Conservation (phyloP, 768 basidiomycete species). For the Mycena albidolilacea region DNA sequence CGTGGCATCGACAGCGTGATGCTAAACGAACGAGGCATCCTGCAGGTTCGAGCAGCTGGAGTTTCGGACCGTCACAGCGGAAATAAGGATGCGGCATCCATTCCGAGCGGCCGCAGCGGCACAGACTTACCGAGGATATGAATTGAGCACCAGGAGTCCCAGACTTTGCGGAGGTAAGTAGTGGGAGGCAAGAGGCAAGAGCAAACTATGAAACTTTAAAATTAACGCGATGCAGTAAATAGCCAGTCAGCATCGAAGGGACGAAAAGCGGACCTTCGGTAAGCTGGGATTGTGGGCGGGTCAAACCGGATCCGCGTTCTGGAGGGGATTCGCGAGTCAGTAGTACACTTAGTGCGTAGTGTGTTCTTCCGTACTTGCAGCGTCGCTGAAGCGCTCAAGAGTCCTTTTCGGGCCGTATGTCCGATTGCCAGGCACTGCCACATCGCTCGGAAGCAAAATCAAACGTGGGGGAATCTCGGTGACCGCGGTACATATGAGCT, state of each 20-base stretch:
- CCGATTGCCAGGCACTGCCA: background rate
- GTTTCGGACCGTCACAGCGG: conserved; percentile 35
- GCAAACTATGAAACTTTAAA: conserved; percentile 36
- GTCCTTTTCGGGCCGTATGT: conserved; percentile 14
- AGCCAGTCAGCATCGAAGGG: conserved; percentile 25
- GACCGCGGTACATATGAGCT: too few relatives aligned
- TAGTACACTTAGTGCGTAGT: background rate
- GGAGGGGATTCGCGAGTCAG: conserved; percentile 28
- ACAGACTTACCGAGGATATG: conserved; percentile 28
- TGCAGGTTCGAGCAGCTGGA: conserved; percentile 31
- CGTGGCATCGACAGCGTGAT: conserved; percentile 36
- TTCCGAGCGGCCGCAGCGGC: conserved; percentile 2
- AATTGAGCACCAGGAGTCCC: too few relatives aligned
- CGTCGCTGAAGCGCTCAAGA: conserved; percentile 31
- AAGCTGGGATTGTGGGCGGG: conserved; percentile 13
- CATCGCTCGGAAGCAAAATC: background rate
- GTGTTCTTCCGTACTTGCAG: background rate
- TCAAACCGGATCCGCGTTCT: conserved; percentile 30
- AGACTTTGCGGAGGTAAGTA: background rate
- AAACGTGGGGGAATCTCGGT: background rate
- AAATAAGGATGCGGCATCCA: background rate
- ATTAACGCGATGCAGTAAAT: conserved; percentile 36
- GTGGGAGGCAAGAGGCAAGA: conserved; percentile 13
- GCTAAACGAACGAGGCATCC: conserved; percentile 35
- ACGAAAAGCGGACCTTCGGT: conserved; percentile 36